Conservation (phyloP, 345 rosid genomes). For the Rubroshorea leprosula region DNA sequence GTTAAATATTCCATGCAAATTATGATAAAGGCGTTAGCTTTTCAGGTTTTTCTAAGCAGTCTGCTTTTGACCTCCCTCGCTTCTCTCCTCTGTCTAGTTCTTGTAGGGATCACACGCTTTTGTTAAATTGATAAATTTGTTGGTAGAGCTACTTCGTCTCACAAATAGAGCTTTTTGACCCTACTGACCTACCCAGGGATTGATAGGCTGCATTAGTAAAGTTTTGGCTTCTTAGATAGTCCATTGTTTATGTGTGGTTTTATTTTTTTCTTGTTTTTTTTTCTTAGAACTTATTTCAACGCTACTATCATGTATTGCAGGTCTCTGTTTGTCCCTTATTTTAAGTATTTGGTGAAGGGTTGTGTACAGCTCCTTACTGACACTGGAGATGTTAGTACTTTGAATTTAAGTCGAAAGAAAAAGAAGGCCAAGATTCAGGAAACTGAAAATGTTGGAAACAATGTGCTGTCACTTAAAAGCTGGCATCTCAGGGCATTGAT, state of each 20-base stretch:
- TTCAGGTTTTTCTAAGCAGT: background rate
- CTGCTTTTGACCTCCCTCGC: too few relatives aligned
- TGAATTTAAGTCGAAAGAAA: slow-evolving; percentile 51
- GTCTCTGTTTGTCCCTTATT: slow-evolving; percentile 86
- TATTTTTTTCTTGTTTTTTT: background rate
- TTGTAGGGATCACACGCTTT: too few relatives aligned
- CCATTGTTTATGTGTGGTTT: too few relatives aligned
- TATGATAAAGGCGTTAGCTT: background rate
- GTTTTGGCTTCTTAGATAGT: too few relatives aligned
- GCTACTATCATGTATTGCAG: slow-evolving; percentile 29
- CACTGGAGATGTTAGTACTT: slow-evolving; percentile 24
- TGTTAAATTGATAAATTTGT: too few relatives aligned
- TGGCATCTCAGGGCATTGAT: slow-evolving; percentile 87
- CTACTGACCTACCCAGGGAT: too few relatives aligned
- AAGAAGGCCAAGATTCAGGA: slow-evolving; percentile 73
- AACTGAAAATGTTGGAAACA: slow-evolving; percentile 23
- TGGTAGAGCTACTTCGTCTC: too few relatives aligned
- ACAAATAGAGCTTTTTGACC: too few relatives aligned
- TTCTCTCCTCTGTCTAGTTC: too few relatives aligned
- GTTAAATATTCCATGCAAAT: background rate
- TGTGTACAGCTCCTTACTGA: slow-evolving; percentile 56
- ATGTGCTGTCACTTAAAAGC: slow-evolving; percentile 29
- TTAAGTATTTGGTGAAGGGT: slow-evolving; percentile 67
- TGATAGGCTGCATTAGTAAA: too few relatives aligned
- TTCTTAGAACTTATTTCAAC: background rate